phyloP scores from a whole-genome alignment of 2,329 filamentous ascomycete genomes.

The Zasmidium citrigriseum region DNA sequence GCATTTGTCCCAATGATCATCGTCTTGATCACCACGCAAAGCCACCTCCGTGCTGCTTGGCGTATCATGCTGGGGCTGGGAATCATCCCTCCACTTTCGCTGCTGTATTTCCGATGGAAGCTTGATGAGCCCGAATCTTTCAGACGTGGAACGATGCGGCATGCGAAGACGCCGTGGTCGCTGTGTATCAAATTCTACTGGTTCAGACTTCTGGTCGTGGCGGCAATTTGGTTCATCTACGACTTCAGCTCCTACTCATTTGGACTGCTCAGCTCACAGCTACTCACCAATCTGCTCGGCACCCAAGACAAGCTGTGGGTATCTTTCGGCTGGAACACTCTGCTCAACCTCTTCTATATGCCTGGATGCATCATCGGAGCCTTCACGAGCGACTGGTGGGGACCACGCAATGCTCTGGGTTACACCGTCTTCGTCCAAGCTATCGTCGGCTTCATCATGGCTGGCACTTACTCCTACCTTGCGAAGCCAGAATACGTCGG shows the following conservation, averaged over 20 bases:
- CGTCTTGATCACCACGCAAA: slow-evolving; percentile 16
- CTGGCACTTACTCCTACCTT: slow-evolving; percentile 72
- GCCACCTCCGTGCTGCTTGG: slow-evolving; percentile 75
- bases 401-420: slow-evolving; percentile 72
- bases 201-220: slow-evolving; percentile 66
- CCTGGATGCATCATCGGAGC: slow-evolving; percentile 78
- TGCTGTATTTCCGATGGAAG: slow-evolving; percentile 70
- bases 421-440: slow-evolving; percentile 71
- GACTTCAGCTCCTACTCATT: slow-evolving; percentile 82
- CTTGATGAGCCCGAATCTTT: slow-evolving; percentile 79
- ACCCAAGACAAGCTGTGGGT: slow-evolving; percentile 65
- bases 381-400: slow-evolving; percentile 73
- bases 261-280: slow-evolving; percentile 76
- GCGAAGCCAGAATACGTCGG: slow-evolving; percentile 57
- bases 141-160: slow-evolving; percentile 66
- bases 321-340: slow-evolving; percentile 81
- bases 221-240: slow-evolving; percentile 78
- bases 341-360: slow-evolving; percentile 86
- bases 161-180: slow-evolving; percentile 50
- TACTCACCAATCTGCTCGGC: slow-evolving; percentile 66
- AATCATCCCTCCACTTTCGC: slow-evolving; percentile 69
- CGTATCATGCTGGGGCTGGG: slow-evolving; percentile 76
- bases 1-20: slow-evolving; percentile 73
- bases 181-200: slow-evolving; percentile 68
- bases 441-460: slow-evolving; percentile 83